Evolutionary conservation across 352 stramenopile species (phyloP).

Genomic region (Pythium scleroteichum): DNA sequence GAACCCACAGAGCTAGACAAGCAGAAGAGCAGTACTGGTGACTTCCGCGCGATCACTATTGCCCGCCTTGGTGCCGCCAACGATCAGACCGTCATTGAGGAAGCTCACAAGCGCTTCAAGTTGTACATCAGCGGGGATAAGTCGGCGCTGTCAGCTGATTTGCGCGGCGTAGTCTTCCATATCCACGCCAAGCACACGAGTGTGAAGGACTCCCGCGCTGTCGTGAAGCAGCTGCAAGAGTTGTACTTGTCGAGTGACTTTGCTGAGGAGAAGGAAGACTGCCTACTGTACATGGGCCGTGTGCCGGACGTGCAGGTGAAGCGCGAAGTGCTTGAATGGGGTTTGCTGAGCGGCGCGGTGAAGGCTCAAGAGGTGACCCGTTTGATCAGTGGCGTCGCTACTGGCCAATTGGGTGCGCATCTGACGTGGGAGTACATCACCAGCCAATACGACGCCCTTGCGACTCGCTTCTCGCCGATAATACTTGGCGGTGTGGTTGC

Average conservation of each 20-base stretch:
- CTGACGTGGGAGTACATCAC: conserved; percentile 72
- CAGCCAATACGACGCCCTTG: conserved; percentile 59
- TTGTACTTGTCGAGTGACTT: conserved; percentile 68
- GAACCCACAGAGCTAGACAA: conserved; percentile 31
- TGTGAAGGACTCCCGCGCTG: conserved; percentile 4
- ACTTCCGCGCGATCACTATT: conserved; percentile 70
- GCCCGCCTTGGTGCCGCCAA: conserved; percentile 48
- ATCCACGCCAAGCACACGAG: conserved; percentile 39
- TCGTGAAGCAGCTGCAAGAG: conserved; percentile 59
- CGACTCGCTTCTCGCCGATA: conserved; percentile 59
- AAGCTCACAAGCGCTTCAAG: conserved; percentile 58
- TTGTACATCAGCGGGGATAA: conserved; percentile 48
- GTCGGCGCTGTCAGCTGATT: conserved; percentile 49
- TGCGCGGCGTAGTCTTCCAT: conserved; percentile 56
- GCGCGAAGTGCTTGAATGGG: conserved; percentile 74
- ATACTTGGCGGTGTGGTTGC: conserved; percentile 49
- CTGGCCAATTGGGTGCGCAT: conserved; percentile 42
- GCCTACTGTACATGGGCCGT: conserved; percentile 51
- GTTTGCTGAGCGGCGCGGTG: conserved; percentile 47
- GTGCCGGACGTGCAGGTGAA: conserved; percentile 45
- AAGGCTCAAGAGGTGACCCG: conserved; percentile 64
- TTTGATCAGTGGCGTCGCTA: conserved; percentile 56
- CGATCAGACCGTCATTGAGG: conserved; percentile 50
- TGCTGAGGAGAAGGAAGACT: conserved; percentile 67
- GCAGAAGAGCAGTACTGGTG: conserved; percentile 28